Conservation (phyloP, 768 basidiomycete genomes). For the Coprinopsis marcescibilis region DNA sequence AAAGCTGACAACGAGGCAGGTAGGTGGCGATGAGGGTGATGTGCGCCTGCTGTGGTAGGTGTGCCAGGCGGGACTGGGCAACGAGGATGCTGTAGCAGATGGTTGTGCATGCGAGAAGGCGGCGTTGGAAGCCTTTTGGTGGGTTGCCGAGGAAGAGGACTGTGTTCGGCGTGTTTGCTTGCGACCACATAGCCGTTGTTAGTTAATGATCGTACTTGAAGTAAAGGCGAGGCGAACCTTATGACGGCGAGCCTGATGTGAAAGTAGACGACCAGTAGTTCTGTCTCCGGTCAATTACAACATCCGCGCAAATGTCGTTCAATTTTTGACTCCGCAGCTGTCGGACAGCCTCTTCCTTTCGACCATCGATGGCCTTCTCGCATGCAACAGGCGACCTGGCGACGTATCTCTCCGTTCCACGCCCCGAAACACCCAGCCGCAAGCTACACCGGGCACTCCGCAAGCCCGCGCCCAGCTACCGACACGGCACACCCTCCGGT, state of each 20-base stretch:
- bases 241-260: conserved; percentile 75
- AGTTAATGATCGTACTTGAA: conserved; percentile 43
- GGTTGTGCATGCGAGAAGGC: conserved; percentile 64
- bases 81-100: conserved; percentile 36
- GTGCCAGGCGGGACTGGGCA: conserved; percentile 70
- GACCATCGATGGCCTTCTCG: too few relatives aligned
- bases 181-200: conserved; percentile 77
- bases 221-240: conserved; percentile 32
- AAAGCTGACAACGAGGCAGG: conserved; percentile 71
- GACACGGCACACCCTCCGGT: too few relatives aligned
- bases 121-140: conserved; percentile 87
- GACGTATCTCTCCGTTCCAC: too few relatives aligned
- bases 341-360: too few relatives aligned
- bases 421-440: too few relatives aligned
- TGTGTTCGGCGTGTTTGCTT: conserved; percentile 75
- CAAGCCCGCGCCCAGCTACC: too few relatives aligned
- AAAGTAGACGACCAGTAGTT: conserved; percentile 78
- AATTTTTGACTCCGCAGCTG: too few relatives aligned
- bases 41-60: conserved; percentile 67
- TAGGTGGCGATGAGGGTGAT: conserved; percentile 58
- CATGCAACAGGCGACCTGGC: too few relatives aligned
- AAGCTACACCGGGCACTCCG: too few relatives aligned
- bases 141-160: conserved; percentile 83
- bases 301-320: too few relatives aligned
- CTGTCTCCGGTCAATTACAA: too few relatives aligned